Base-by-base conservation (phyloP, 2,329 filamentous ascomycete genomes). In the Fonsecaea multimorphosa region DNA sequence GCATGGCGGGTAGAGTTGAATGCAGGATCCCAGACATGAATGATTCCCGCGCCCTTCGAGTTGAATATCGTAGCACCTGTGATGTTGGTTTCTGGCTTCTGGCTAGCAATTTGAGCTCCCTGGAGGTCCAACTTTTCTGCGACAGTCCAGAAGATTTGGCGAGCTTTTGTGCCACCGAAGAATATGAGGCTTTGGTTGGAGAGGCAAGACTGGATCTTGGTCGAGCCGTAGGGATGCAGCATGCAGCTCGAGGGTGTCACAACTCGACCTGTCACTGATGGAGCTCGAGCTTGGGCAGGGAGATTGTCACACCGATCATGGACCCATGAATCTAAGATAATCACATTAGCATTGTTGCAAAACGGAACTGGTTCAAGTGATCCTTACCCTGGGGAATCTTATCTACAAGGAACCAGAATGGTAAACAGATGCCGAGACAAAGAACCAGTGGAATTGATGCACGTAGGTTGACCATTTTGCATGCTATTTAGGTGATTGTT, bases 171-270 rank as follows among this genome's bases (percentile, higher is more conserved):
- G 73, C 90, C 87, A 40, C 88, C 87, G 29, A 84, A 80, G 69
- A 90, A 86, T 16, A 87, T 78, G n/a, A 89, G 71, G 57, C 80
- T 81, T 7, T 81, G 82, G 14, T 79, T 77, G 1, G 76, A 76
- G 24, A 88, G 78, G 72, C 88, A 90, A 53, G 77, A 75, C 19
- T 78, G 75, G 46, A 89, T 80, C 40, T 86, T 84, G n/a, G 80
- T 73, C 5, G 75, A 72, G 8, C 80, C 79, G 75, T 89, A 89
- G 60, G 83, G 77, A 66, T 85, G 82, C 72, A 88, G 79, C 66
- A 85, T 83, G 75, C 88, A 90, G 29, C 85, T 85, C 24, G 80
- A 80, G 3, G 87, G 84, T 63, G 88, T 84, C 87, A 87, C 89
- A 68, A 82, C 80, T 36, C 78, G 76, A 70, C 44, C 67, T 69